Percentiles rank a stretch among this genome's conserved stretches.
These are phyloP conservation scores for Carex kokanica DNA, from an alignment of 176 grass and related monocot genomes.

Conservation along the genomic window DNA sequence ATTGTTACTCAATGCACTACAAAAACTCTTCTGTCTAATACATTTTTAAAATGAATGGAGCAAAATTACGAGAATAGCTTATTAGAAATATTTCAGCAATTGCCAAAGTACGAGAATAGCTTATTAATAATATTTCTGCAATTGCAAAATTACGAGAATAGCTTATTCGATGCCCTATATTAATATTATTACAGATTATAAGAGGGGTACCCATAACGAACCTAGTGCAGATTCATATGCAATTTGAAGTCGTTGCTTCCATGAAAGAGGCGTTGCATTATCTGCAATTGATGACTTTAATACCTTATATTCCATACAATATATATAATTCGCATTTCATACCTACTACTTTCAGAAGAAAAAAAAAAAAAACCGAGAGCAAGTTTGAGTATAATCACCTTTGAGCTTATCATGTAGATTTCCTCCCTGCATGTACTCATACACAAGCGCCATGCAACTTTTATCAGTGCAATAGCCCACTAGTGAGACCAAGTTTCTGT, in stretches of 20 bases:
- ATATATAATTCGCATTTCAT: neutral
- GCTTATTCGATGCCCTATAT: neutral
- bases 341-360: neutral
- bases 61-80: neutral
- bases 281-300: constrained; percentile 7
- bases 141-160: neutral
- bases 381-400: neutral
- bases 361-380: neutral
- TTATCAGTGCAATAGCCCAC: neutral
- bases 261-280: neutral
- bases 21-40: too few relatives aligned
- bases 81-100: neutral
- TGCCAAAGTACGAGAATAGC: neutral
- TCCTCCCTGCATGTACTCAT: constrained; percentile 2
- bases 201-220: neutral
- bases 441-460: neutral
- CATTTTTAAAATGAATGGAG: too few relatives aligned
- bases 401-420: neutral
- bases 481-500: neutral
- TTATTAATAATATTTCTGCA: neutral
- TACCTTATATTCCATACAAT: neutral
- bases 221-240: constrained; percentile 20
- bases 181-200: neutral
- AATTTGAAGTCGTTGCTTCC: constrained; percentile 20
- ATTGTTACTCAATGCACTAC: too few relatives aligned